Conservation (phyloP, 73 alveolate genomes). For the Blepharisma japonicum region DNA sequence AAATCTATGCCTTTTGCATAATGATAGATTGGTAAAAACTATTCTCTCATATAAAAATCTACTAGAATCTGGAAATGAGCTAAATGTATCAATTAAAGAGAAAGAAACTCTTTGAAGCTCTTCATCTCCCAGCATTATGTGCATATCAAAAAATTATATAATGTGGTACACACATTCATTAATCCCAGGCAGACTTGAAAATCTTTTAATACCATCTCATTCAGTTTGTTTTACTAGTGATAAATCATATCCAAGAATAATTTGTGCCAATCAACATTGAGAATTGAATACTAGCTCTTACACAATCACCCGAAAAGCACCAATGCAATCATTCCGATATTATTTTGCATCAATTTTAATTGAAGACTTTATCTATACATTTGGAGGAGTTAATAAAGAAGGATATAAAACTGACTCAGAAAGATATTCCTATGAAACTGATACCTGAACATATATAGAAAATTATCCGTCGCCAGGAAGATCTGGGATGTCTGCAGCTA, state of each 20-base stretch:
- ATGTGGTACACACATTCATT: too few species aligned
- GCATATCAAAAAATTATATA: too few species aligned
- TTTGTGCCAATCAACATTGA: constrained; percentile 19
- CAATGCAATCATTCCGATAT: background rate
- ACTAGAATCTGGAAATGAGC: too few species aligned
- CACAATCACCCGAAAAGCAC: background rate
- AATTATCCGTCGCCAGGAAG: background rate
- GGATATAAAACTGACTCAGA: constrained; percentile 8
- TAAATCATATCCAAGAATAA: background rate
- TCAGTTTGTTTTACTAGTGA: too few species aligned
- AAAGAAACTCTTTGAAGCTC: too few species aligned
- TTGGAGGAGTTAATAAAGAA: constrained; percentile 18
- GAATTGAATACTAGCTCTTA: background rate
- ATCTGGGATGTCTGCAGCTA: constrained; percentile 14
- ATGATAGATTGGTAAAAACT: too few species aligned
- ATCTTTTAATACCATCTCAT: too few species aligned
- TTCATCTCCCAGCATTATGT: too few species aligned
- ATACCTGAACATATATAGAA: background rate
- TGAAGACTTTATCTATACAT: background rate
- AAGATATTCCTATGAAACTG: background rate
- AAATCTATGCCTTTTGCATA: too few species aligned
- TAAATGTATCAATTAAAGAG: too few species aligned
- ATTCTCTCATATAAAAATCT: too few species aligned
- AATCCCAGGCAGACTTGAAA: too few species aligned
- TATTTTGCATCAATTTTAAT: constrained; percentile 4